Conservation (phyloP, 2,329 filamentous ascomycete genomes). For the Alternaria ethzedia region DNA sequence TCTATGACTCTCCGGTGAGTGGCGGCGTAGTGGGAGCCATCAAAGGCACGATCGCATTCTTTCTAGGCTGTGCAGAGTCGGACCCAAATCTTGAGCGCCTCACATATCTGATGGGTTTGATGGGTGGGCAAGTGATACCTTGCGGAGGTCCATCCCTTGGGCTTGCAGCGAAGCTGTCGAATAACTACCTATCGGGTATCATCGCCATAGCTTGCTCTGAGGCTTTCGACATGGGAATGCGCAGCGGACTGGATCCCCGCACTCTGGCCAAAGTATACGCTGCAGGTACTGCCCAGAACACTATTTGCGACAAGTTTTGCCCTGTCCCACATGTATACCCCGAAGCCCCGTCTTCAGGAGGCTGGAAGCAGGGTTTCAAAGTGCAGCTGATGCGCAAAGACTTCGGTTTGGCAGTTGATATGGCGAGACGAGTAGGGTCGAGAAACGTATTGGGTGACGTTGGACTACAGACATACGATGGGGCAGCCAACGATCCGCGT, state of each 20-base stretch:
- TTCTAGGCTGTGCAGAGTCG: conserved; percentile 58
- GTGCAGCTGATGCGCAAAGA: conserved; percentile 68
- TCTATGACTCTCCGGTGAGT: conserved; percentile 62
- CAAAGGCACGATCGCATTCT: conserved; percentile 61
- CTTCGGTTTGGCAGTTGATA: conserved; percentile 61
- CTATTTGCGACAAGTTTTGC: conserved; percentile 59
- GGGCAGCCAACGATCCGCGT: conserved; percentile 57
- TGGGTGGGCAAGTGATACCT: conserved; percentile 62
- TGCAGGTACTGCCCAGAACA: conserved; percentile 60
- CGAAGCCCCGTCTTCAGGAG: conserved; percentile 56
- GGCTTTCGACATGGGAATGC: conserved; percentile 67
- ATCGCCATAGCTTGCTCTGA: conserved; percentile 66
- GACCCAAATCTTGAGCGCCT: conserved; percentile 55
- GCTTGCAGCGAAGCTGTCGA: conserved; percentile 65
- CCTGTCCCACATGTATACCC: conserved; percentile 59
- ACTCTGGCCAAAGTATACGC: conserved; percentile 60
- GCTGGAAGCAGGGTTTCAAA: conserved; percentile 63
- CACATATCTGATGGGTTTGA: conserved; percentile 54
- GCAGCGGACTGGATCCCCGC: conserved; percentile 61
- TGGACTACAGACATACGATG: conserved; percentile 60
- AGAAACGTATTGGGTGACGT: conserved; percentile 58
- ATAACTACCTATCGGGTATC: conserved; percentile 66
- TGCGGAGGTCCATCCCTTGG: conserved; percentile 64
- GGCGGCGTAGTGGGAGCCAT: conserved; percentile 61
- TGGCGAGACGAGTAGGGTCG: conserved; percentile 60